Evolutionary conservation across 768 basidiomycete species (phyloP).

Genomic region (Lactarius psammicola): DNA sequence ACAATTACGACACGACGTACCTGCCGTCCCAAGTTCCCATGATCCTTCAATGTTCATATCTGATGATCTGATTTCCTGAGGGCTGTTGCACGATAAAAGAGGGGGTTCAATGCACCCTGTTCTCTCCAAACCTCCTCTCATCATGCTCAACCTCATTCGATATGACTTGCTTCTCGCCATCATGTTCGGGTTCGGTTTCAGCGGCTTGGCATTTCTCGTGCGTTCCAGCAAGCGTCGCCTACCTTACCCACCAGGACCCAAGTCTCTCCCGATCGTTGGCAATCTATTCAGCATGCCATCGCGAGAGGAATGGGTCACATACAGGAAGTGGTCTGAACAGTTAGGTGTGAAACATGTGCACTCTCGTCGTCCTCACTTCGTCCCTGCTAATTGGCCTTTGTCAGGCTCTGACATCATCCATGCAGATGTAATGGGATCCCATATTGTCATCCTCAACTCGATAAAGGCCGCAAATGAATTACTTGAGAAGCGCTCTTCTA

Average conservation of each 20-base stretch:
- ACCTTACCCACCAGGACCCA: neutral
- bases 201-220: neutral
- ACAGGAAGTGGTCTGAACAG: neutral
- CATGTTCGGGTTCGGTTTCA: neutral
- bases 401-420: neutral
- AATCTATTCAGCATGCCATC: neutral
- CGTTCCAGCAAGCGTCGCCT: neutral
- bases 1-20: no score
- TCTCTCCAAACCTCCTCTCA: neutral
- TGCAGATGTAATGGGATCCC: neutral
- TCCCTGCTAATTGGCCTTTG: neutral
- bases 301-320: neutral
- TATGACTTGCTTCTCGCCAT: neutral
- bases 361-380: neutral
- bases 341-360: neutral
- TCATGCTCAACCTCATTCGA: neutral
- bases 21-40: no score
- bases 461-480: neutral
- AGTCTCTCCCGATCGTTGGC: neutral
- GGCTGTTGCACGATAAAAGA: no score
- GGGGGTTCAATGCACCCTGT: neutral
- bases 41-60: no score
- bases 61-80: neutral
- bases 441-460: neutral
- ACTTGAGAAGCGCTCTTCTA: neutral